Evolutionary conservation across 768 basidiomycete species (phyloP).

Genomic region (Cubamyces sp.): DNA sequence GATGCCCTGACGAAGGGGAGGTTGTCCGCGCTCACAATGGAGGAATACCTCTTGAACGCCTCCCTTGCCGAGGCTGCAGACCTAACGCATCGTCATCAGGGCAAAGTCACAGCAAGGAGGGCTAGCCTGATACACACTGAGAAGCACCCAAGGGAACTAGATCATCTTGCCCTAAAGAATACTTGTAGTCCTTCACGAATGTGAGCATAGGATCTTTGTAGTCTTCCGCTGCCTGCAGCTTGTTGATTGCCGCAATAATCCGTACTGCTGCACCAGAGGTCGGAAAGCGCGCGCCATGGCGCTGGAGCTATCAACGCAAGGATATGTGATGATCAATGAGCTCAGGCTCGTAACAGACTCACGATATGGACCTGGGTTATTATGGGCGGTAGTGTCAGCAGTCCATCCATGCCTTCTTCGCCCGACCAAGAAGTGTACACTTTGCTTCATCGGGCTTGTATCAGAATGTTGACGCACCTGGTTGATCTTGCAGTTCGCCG

Average conservation of each 20-base stretch:
- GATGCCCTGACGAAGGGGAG: slow-evolving; percentile 60
- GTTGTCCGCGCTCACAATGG: slow-evolving; percentile 46
- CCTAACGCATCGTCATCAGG: slow-evolving; percentile 32
- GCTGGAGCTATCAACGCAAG: slow-evolving; percentile 61
- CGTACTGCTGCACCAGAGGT: slow-evolving; percentile 49
- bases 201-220: slow-evolving; percentile 50
- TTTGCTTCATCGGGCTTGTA: too few species aligned
- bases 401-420: too few species aligned
- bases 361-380: slow-evolving; percentile 70
- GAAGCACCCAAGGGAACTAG: slow-evolving; percentile 68
- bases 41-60: slow-evolving; percentile 56
- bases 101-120: background rate
- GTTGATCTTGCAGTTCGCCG: slow-evolving; percentile 45
- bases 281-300: slow-evolving; percentile 82
- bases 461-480: slow-evolving; percentile 29
- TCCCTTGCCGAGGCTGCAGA: slow-evolving; percentile 54
- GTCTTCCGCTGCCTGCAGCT: slow-evolving; percentile 50
- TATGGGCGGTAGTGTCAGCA: background rate
- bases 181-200: slow-evolving; percentile 63
- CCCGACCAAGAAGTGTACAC: too few species aligned
- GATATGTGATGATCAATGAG: background rate
- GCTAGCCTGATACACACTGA: slow-evolving; percentile 49
- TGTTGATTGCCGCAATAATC: slow-evolving; percentile 53
- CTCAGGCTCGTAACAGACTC: slow-evolving; percentile 28
- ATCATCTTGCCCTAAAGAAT: slow-evolving; percentile 56